Base-by-base conservation (phyloP, 345 rosid species). In the Cardiospermum halicacabum region DNA sequence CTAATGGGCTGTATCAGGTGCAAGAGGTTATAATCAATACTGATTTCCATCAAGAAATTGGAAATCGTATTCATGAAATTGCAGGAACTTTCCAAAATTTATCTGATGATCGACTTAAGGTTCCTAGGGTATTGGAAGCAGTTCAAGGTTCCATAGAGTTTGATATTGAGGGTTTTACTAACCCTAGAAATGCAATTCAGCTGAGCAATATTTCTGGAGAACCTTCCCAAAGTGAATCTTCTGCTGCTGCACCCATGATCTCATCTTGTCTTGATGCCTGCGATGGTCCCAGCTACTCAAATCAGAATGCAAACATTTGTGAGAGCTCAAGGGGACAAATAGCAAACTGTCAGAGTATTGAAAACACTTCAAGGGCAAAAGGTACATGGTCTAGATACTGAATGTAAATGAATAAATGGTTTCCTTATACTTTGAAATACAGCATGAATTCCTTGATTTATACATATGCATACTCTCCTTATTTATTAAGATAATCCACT, bases 181-280 rank as follows among this genome's bases (percentile, higher is more conserved):
- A 78, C 66, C 69, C 77, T 11, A 21, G 64, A 31, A 81, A 82
- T 53, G 56, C 75, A 67, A 68, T 78, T 40, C 87, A 78, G 34
- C 27, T 64, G 37, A 53, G 76, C 55, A 58, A 75, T 40, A 55
- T 74, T 69, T 87, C 93, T 60, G 66, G 73, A 43, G 89, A 87
- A 80, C 77, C 81, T 56, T 87, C 90, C 15, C 89, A 67, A 49
- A 82, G 85, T 45, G 90, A 82, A 75, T 87, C 94, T 64, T 84
- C 94, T 9, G 87, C 89, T 31, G 93, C 82, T 69, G 85, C 89
- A 56, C 88, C 86, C 8, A 79, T 84, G 39, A 24, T 79, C 71
- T 87, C 92, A 69, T 74, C 84, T 55, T 80, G 82, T 63, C 75
- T 82, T 47, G 89, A 84, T 69, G 77, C 70, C 5, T 83, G 77